Conservation (phyloP, 225 moss, liverwort and hornwort species). For the Pseudisothecium myosuroides region DNA sequence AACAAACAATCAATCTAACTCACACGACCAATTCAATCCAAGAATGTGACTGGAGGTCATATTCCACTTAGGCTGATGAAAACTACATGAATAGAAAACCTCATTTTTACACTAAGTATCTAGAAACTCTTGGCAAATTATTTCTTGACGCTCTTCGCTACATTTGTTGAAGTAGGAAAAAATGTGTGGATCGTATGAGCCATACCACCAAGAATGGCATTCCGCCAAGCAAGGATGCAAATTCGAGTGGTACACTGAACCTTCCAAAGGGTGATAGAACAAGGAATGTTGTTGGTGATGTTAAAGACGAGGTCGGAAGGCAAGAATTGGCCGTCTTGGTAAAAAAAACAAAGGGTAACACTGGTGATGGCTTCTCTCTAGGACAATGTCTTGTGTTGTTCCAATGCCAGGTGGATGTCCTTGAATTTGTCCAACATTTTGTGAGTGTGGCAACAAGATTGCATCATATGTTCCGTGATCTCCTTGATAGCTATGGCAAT, state of each 20-base stretch:
- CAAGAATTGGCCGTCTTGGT: too few species aligned
- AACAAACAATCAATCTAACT: too few species aligned
- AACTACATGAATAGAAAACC: accelerated
- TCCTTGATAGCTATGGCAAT: too few species aligned
- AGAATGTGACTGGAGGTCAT: neutral
- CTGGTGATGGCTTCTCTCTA: too few species aligned
- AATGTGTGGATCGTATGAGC: neutral
- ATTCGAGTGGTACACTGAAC: neutral
- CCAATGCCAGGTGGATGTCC: too few species aligned
- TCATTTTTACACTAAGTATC: neutral
- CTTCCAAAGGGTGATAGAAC: neutral
- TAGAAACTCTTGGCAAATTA: neutral
- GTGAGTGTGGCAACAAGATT: too few species aligned
- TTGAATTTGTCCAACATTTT: too few species aligned
- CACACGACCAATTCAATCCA: neutral
- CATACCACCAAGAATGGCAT: accelerated
- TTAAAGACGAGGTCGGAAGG: neutral
- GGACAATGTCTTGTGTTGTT: too few species aligned
- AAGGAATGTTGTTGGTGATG: accelerated
- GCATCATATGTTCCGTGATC: too few species aligned
- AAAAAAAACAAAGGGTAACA: too few species aligned
- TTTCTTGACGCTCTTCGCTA: accelerated
- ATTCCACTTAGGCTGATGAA: neutral
- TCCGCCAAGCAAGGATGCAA: accelerated
- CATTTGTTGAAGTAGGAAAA: neutral